Conservation (phyloP, 805 yeast species). For the Candida nemodendra region DNA sequence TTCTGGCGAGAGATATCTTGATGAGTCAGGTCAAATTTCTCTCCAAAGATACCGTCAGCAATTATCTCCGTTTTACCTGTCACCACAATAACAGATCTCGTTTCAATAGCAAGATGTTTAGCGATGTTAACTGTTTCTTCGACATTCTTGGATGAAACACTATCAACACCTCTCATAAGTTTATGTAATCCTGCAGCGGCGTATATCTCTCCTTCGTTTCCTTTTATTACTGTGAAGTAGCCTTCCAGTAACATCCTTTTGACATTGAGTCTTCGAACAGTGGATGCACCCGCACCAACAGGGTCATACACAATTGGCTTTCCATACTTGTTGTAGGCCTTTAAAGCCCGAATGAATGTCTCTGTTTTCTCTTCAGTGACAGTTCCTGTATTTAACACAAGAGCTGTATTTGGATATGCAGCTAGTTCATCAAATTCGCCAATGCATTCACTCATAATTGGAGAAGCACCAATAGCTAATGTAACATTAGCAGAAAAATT, state of each 20-base stretch:
- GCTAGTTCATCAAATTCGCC: conserved; percentile 72
- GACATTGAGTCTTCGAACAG: conserved; percentile 50
- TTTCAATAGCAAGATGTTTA: conserved; percentile 45
- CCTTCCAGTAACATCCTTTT: conserved; percentile 53
- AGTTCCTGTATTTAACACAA: conserved; percentile 78
- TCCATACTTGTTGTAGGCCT: conserved; percentile 53
- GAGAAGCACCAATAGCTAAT: conserved; percentile 80
- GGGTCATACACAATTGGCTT: conserved; percentile 82
- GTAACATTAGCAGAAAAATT: conserved; percentile 86
- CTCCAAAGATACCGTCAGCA: conserved; percentile 40
- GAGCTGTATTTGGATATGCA: conserved; percentile 46
- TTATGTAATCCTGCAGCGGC: conserved; percentile 50
- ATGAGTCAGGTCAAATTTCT: conserved; percentile 19
- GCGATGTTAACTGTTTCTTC: conserved; percentile 41
- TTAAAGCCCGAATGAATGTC: conserved; percentile 50
- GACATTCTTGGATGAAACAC: conserved; percentile 21
- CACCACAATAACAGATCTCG: conserved; percentile 62
- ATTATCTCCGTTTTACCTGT: conserved; percentile 62
- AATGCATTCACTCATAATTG: conserved; percentile 78
- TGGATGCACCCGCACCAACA: conserved; percentile 88
- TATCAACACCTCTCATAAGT: conserved; percentile 75
- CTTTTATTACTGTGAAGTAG: conserved; percentile 68
- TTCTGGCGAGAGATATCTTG: conserved; percentile 24
- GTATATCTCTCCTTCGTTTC: conserved; percentile 79
- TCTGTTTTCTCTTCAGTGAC: conserved; percentile 45